Conservation (phyloP, 2,329 filamentous ascomycete genomes). For the Phoma sp. region DNA sequence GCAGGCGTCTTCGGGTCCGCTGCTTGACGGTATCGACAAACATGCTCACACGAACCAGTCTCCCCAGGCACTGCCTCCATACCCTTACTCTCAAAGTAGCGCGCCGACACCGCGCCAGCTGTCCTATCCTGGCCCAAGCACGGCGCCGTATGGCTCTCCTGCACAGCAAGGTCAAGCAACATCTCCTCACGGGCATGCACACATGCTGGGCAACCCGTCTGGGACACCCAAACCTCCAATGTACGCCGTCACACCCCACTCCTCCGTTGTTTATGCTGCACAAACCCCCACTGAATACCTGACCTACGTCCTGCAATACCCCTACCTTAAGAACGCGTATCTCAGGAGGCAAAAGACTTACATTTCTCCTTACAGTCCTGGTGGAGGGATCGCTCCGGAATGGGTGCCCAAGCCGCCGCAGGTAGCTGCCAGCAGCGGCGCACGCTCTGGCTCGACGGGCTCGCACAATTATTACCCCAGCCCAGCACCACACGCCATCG, state of each 20-base stretch:
- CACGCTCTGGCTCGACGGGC: slow-evolving; percentile 9
- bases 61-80: slow-evolving; percentile 28
- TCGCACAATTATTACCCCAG: slow-evolving; percentile 14
- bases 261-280: slow-evolving; percentile 46
- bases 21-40: slow-evolving; percentile 33
- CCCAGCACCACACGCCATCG: slow-evolving; percentile 1
- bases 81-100: slow-evolving; percentile 28
- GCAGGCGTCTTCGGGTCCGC: slow-evolving; percentile 26
- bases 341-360: slow-evolving; percentile 54
- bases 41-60: slow-evolving; percentile 35
- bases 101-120: slow-evolving; percentile 24
- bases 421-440: slow-evolving; percentile 6
- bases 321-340: slow-evolving; percentile 54
- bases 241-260: slow-evolving; percentile 45
- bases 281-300: slow-evolving; percentile 49
- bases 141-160: slow-evolving; percentile 22
- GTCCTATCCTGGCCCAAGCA: slow-evolving; percentile 24
- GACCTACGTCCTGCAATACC: slow-evolving; percentile 52
- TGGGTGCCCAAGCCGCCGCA: slow-evolving; percentile 44
- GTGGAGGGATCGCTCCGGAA: slow-evolving; percentile 49
- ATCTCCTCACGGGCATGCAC: slow-evolving; percentile 35
- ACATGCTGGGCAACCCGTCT: slow-evolving; percentile 37
- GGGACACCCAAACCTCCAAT: slow-evolving; percentile 45
- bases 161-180: slow-evolving; percentile 17
- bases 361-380: slow-evolving; percentile 54